Evolutionary conservation across 2,329 filamentous ascomycete genomes (phyloP), one percentile per base, ranked within the genome.

Genomic region (Alternaria triticina): DNA sequence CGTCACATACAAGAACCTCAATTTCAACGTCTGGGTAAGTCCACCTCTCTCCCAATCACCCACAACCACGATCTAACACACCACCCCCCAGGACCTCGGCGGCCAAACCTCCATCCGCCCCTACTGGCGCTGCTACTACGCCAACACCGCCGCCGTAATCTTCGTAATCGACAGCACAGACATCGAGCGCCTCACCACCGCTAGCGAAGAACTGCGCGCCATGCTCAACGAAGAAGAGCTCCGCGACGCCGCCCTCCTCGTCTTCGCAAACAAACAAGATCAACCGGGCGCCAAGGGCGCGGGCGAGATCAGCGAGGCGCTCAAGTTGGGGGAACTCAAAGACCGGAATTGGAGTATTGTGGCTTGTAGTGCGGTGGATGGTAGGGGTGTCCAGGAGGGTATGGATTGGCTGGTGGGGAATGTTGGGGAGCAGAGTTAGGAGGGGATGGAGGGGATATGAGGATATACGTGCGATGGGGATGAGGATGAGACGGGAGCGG

Each of bases 301-400:
- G 1, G 96, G 94, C 17, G 96, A 98, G 80, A 99, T 99, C 68
- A 97, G 93, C 59, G 95, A 98, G 83, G 95, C 94, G 52, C 82
- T 99, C 80, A 91, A 91, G 74, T 83, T 99, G 70, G 94, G 93
- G 57, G 94, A 97, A 81, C 84, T 99, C 78, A 91, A 95, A 74
- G 96, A 99, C 81, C 88, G 96, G 75, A 99, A 98, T 86, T 99
- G 96, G 96, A 98, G 94, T 81, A 99, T 99, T 78, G 94, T 99
- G 79, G 95, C 94, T 22, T 99, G 96, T 82, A 97, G 93, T 70
- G 96, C 96, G 13, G 95, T 99, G 60, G 96, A 97, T 78, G 96
- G 96, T 46, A 91, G 92, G 75, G 96, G 96, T 79, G 92, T 99
- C 47, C 93, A 91, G 67, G 96, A 99, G 82, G 96, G 96, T 64